phyloP scores from a whole-genome alignment of 2,329 filamentous ascomycete genomes.

The Sclerotinia glacialis region DNA sequence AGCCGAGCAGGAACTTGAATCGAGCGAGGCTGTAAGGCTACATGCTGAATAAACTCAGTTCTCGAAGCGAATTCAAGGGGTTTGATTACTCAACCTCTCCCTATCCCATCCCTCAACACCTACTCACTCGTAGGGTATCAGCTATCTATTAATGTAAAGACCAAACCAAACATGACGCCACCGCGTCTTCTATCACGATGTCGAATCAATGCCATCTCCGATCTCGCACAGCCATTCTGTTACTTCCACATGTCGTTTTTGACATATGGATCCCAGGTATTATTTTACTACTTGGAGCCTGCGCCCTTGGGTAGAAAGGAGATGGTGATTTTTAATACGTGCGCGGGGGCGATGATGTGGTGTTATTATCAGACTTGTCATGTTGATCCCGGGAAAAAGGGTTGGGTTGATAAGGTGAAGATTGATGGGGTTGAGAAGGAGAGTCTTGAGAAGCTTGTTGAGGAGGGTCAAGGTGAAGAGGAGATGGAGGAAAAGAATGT shows the following conservation, averaged over 20 bases:
- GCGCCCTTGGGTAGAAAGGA: conserved; percentile 58
- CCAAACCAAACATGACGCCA: conserved; percentile 12
- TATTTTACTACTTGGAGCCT: conserved; percentile 62
- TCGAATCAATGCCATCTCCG: conserved; percentile 28
- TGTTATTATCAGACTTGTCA: conserved; percentile 63
- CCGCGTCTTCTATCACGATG: conserved; percentile 14
- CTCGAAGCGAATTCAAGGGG: no score
- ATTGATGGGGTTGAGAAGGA: not conserved
- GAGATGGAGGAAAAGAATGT: conserved; percentile 29
- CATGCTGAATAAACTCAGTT: not conserved
- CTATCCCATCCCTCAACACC: no score
- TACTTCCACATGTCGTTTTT: conserved; percentile 66
- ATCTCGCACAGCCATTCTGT: conserved; percentile 66
- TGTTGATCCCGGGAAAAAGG: conserved; percentile 56
- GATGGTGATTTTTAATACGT: conserved; percentile 61
- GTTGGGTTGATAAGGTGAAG: conserved; percentile 32
- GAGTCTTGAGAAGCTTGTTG: conserved; percentile 32
- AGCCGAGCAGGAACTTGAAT: not conserved
- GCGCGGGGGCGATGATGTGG: conserved; percentile 46
- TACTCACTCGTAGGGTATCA: not conserved
- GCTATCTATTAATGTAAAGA: not conserved
- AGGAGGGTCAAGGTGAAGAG: conserved; percentile 23
- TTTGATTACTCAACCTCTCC: no score
- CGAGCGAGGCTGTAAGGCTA: conserved; percentile 14
- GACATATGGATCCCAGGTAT: conserved; percentile 67